Evolutionary conservation across 306 rosid species (phyloP).

Genomic region (Gynostemma pentaphyllum): DNA sequence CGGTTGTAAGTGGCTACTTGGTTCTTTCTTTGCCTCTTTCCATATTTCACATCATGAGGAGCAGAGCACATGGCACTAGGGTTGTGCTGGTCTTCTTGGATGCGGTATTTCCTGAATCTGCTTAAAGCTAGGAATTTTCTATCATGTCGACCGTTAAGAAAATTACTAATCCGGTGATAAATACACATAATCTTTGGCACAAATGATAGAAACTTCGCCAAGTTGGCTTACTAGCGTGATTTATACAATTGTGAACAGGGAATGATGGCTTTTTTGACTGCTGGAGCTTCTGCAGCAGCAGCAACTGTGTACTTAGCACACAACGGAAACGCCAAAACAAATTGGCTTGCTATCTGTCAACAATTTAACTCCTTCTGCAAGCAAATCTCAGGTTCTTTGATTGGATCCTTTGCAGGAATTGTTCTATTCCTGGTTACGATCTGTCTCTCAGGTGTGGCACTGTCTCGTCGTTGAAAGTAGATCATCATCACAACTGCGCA

Average conservation of each 20-base stretch:
- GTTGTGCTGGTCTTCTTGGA: constrained; percentile 28
- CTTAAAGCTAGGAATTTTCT: neutral
- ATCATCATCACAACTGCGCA: neutral
- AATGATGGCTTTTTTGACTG: constrained; percentile 32
- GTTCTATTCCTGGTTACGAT: constrained; percentile 25
- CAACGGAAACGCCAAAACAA: constrained; percentile 34
- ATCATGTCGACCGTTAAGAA: neutral
- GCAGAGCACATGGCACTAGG: constrained; percentile 22
- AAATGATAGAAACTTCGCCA: neutral
- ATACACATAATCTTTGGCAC: neutral
- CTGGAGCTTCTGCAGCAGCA: constrained; percentile 46
- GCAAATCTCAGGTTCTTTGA: constrained; percentile 46
- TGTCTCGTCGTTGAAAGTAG: constrained; percentile 23
- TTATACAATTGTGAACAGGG: constrained; percentile 15
- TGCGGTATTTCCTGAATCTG: constrained; percentile 19
- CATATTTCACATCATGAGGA: constrained; percentile 33
- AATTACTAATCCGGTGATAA: neutral
- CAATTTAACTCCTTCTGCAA: constrained; percentile 57
- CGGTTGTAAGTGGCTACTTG: constrained; percentile 28
- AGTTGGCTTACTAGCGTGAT: neutral
- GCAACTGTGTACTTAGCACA: constrained; percentile 44
- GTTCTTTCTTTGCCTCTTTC: constrained; percentile 31
- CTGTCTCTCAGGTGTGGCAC: constrained; percentile 24
- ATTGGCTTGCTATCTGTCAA: constrained; percentile 53
- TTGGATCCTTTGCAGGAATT: constrained; percentile 46